Evolutionary conservation across 2,329 filamentous ascomycete species (phyloP).

Genomic region (Juglanconis sp.): DNA sequence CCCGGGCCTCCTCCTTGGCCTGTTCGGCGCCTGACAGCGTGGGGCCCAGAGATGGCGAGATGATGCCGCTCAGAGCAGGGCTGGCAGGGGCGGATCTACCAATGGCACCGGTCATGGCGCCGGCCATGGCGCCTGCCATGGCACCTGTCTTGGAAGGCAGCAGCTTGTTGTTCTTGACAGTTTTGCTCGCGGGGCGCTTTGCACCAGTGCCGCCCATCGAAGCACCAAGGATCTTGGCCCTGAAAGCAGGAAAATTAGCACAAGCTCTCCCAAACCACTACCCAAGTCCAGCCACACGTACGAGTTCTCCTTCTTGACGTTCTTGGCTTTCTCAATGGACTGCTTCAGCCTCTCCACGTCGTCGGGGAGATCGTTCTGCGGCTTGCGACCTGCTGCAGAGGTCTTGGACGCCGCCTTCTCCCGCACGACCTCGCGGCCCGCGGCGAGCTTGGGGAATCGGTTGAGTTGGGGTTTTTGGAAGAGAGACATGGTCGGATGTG

Average conservation of each 20-base stretch:
- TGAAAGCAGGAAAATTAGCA: slow-evolving; percentile 31
- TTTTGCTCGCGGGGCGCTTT: slow-evolving; percentile 24
- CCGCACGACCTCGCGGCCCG: slow-evolving; percentile 18
- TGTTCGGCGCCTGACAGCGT: slow-evolving; percentile 50
- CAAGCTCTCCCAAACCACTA: slow-evolving; percentile 15
- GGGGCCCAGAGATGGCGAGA: slow-evolving; percentile 51
- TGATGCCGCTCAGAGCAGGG: slow-evolving; percentile 52
- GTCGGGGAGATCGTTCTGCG: slow-evolving; percentile 32
- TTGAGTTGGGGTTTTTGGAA: slow-evolving; percentile 38
- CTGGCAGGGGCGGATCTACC: slow-evolving; percentile 50
- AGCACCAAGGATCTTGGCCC: slow-evolving; percentile 36
- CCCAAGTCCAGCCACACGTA: slow-evolving; percentile 25
- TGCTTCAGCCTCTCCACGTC: slow-evolving; percentile 49
- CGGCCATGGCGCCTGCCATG: slow-evolving; percentile 33
- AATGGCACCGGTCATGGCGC: slow-evolving; percentile 35
- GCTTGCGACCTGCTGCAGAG: slow-evolving; percentile 24
- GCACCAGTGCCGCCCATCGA: slow-evolving; percentile 19
- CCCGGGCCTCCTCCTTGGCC: slow-evolving; percentile 47
- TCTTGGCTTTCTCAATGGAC: slow-evolving; percentile 39
- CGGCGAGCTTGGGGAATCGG: slow-evolving; percentile 17
- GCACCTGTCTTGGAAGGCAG: slow-evolving; percentile 22
- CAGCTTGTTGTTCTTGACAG: slow-evolving; percentile 25
- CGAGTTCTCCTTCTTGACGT: slow-evolving; percentile 44
- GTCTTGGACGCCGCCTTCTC: slow-evolving; percentile 21
- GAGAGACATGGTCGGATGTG: slow-evolving; percentile 48